Evolutionary conservation across 2,329 filamentous ascomycete genomes (phyloP), one percentile per base, ranked within the genome.

Genomic region (Aspergillus nomiae): DNA sequence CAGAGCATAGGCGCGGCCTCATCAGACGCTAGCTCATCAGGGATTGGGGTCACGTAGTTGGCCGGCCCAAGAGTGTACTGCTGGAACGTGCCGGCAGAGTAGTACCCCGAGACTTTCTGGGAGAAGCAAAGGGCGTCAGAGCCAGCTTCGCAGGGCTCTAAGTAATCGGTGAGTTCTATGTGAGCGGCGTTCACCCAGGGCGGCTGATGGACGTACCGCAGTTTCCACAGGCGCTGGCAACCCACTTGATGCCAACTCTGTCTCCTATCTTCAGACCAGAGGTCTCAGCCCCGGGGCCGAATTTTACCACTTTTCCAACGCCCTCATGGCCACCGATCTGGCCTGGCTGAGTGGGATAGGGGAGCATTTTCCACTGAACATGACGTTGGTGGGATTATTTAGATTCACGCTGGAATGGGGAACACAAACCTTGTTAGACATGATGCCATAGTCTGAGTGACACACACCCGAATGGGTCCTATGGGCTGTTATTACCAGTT

Each of bases 261-360:
- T 91, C 86, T 7, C 88, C 88, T n/a, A 90, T 70, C 69, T 89
- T 89, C 41, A 90, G 78, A 6, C 81, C 82, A 1, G 84, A 80
- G 45, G 70, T 73, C 57, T 89, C 86, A 24, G 85, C 81, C 8
- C 85, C 86, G 0, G 87, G 81, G 0, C 89, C 89, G 65, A 91
- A 79, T 72, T 89, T 88, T 46, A 89, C 87, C 32, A 91, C 81
- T 58, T 83, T 84, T 45, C 87, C 87, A 2, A 91, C 85, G 24
- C 89, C 89, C 76, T 91, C 89, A 71, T 91, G 89, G 4, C 89
- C 89, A 48, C 89, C 89, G 4, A 90, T 83, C 73, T 90, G 88
- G 10, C 86, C 86, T 38, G 82, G 74, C 70, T 83, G 84, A 8
- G 87, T 89, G 43, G 85, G 86, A 65, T 79, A 80, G 1, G 87